A percentile compares a stretch with the other conserved stretches of the same genome.
These are phyloP conservation scores for Sporothrix mexicana DNA, from an alignment of 2,329 filamentous ascomycete genomes.

Conservation along the genomic window DNA sequence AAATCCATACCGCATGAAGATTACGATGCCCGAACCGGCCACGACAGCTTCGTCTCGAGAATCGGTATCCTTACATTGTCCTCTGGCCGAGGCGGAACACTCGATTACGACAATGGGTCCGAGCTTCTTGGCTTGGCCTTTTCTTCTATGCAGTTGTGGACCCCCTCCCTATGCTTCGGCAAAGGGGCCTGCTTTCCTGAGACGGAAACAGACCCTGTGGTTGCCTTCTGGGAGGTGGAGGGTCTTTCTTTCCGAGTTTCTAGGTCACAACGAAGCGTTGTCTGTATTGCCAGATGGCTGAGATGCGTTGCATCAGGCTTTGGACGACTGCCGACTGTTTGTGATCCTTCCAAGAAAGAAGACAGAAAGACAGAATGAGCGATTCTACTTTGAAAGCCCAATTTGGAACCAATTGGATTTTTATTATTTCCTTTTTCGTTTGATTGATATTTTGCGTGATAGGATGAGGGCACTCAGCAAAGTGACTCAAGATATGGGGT, in stretches of 20 bases:
- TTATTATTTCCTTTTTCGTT: neutral
- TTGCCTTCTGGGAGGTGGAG: neutral
- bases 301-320: conserved; percentile 26
- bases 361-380: too few relatives aligned
- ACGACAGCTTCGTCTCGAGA: neutral
- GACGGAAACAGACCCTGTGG: neutral
- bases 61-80: neutral
- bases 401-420: conserved; percentile 22
- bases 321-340: neutral
- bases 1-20: neutral
- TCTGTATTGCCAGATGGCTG: conserved; percentile 3
- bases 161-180: neutral
- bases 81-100: neutral
- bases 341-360: neutral
- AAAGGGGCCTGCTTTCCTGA: conserved; percentile 16
- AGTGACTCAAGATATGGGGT: neutral
- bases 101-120: neutral
- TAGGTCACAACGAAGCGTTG: neutral
- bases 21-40: neutral
- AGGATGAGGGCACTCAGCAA: neutral
- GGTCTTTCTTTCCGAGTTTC: neutral
- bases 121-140: neutral
- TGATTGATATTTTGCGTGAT: neutral
- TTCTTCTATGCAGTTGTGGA: neutral
- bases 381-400: neutral